Base-by-base conservation (phyloP, 2,329 filamentous ascomycete species). In the Phyllosticta citrichinensis region DNA sequence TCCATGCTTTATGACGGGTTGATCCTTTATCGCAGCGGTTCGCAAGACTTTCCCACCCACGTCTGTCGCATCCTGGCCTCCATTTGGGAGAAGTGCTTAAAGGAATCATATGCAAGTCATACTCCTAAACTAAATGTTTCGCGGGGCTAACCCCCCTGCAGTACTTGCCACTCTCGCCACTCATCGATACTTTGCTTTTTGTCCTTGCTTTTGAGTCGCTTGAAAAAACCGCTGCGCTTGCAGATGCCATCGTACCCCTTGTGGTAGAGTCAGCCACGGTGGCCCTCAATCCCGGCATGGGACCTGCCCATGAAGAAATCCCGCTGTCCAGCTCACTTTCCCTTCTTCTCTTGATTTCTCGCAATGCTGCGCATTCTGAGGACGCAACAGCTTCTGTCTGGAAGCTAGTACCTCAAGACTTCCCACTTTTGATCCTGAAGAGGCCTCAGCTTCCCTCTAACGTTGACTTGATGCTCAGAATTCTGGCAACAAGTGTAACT, bases 1-100 rank as follows among this genome's bases (percentile, higher is more conserved):
- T 83, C 87, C 2, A 77, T 86, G 22, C 81, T 92, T 30, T 81
- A 89, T 58, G 84, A 88, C 64, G 81, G 81, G 53, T 73, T 93
- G n/a, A 83, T 86, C 0, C 70, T 78, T 57, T 78, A 73, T 55
- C 75, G 70, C 6, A 60, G 75, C 69, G 58, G 79, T 75, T 56
- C 77, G 75, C 73, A 83, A 75, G 69, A 75, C 56, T 77, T 89
- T 3, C 81, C 87, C 1, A 75, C 86, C 10, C 82, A 85, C 63
- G 85, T 91, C 64, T 84, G 83, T 57, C 77, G 83, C 56, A 76
- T 85, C 30, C 73, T 91, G 20, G 79, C 89, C 56, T 77, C 80
- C 17, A 71, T 93, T 14, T 93, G 89, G 88, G 78, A 79, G 17
- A 80, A 79, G 20, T 91, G 88, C 68, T 74, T 86, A 6, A 76